A percentile compares a stretch with the other conserved stretches of the same genome.
phyloP scores from a whole-genome alignment of 2,329 filamentous ascomycete genomes.

The Aspergillus sp. region DNA sequence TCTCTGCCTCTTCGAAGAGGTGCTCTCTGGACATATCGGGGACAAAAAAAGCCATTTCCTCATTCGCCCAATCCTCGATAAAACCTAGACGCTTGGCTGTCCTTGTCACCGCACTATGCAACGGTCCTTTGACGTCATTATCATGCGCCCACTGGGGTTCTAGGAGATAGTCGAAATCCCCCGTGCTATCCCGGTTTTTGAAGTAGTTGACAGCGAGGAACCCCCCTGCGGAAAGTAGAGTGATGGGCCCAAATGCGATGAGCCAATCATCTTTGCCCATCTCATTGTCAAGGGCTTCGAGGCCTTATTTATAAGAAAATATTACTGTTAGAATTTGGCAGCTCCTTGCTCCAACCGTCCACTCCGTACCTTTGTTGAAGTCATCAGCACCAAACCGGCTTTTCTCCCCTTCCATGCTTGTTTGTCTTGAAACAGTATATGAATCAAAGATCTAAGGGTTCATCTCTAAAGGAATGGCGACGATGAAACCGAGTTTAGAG shows the following conservation, averaged over 20 bases:
- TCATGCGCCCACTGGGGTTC: conserved; percentile 28
- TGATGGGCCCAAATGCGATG: conserved; percentile 28
- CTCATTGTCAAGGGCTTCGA: conserved; percentile 24
- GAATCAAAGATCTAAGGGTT: too few relatives aligned
- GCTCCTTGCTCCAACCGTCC: not conserved
- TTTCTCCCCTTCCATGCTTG: too few relatives aligned
- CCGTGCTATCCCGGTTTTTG: conserved; percentile 25
- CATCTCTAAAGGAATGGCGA: too few relatives aligned
- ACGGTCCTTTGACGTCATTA: conserved; percentile 23
- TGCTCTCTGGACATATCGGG: conserved; percentile 14
- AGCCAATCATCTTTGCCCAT: conserved; percentile 26
- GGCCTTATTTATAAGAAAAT: conserved; percentile 11
- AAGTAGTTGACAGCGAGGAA: conserved; percentile 27
- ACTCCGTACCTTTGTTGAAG: not conserved
- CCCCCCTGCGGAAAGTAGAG: conserved; percentile 23
- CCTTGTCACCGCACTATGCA: conserved; percentile 18
- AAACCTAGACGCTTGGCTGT: conserved; percentile 18
- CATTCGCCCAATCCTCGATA: conserved; percentile 24
- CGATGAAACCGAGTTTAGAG: too few relatives aligned
- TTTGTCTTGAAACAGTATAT: too few relatives aligned
- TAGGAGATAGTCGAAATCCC: conserved; percentile 28
- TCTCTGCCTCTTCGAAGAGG: conserved; percentile 23
- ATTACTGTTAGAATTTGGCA: not conserved
- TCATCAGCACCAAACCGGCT: not conserved
- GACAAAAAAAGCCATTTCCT: conserved; percentile 28